phyloP scores from a whole-genome alignment of 306 rosid species.

The Trichosanthes truncata region DNA sequence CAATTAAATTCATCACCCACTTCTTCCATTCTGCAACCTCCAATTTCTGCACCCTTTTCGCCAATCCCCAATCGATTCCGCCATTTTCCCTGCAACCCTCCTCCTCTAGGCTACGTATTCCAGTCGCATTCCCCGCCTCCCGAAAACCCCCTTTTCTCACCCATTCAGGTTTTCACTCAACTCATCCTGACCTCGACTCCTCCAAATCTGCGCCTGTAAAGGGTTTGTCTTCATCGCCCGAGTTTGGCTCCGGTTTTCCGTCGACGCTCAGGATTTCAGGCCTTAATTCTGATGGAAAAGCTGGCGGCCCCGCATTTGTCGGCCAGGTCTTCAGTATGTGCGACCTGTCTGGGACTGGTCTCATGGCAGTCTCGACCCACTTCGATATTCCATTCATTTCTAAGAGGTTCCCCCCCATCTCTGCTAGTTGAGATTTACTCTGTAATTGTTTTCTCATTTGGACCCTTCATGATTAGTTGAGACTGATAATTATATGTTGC shows the following conservation, averaged over 20 bases:
- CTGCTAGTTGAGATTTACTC: neutral
- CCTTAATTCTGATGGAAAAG: slow-evolving; percentile 29
- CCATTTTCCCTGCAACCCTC: slow-evolving; percentile 12
- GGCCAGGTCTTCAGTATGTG: slow-evolving; percentile 99
- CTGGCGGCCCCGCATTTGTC: slow-evolving; percentile 86
- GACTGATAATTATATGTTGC: neutral
- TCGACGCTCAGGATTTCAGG: slow-evolving; percentile 40
- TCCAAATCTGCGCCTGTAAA: slow-evolving; percentile 28
- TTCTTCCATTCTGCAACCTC: slow-evolving; percentile 52
- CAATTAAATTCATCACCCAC: slow-evolving; percentile 29
- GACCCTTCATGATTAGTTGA: neutral
- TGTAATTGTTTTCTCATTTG: neutral
- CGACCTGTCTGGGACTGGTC: slow-evolving; percentile 96
- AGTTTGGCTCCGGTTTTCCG: slow-evolving; percentile 36
- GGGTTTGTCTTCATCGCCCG: slow-evolving; percentile 22
- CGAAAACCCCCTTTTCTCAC: slow-evolving; percentile 25
- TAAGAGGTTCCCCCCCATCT: slow-evolving; percentile 36
- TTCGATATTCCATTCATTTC: slow-evolving; percentile 82
- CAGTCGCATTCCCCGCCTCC: slow-evolving; percentile 28
- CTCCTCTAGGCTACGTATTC: slow-evolving; percentile 26
- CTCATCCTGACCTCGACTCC: slow-evolving; percentile 27
- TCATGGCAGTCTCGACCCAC: slow-evolving; percentile 93
- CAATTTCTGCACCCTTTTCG: slow-evolving; percentile 44
- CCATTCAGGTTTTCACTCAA: slow-evolving; percentile 14
- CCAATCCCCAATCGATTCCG: slow-evolving; percentile 21